Evolutionary conservation across 192 early-diverging fungal genomes (phyloP).

Genomic region (Entomortierella chlamydospora): DNA sequence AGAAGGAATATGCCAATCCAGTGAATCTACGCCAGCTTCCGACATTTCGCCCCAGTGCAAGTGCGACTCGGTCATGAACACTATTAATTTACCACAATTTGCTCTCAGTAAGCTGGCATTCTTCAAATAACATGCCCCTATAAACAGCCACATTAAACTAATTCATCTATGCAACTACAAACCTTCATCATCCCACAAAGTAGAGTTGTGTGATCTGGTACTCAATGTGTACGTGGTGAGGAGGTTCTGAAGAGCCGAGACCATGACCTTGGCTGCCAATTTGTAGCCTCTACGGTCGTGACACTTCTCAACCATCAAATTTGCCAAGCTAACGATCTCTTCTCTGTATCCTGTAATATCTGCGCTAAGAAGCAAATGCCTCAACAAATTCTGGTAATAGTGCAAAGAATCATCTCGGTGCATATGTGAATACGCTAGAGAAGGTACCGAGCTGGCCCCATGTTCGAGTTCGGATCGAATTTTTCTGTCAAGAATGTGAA

Average conservation of each 20-base stretch:
- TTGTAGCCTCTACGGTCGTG: slow-evolving; percentile 73
- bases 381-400: slow-evolving; percentile 81
- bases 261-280: slow-evolving; percentile 74
- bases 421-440: slow-evolving; percentile 56
- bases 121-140: too few species aligned
- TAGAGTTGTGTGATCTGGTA: slow-evolving; percentile 59
- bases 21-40: slow-evolving; percentile 61
- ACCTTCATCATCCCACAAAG: slow-evolving; percentile 69
- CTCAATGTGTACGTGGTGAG: slow-evolving; percentile 71
- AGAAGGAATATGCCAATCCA: slow-evolving; percentile 85
- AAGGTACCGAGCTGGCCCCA: slow-evolving; percentile 68
- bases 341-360: slow-evolving; percentile 64
- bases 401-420: slow-evolving; percentile 75
- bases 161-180: not conserved
- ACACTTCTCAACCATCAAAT: slow-evolving; percentile 66
- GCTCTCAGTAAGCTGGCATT: too few species aligned
- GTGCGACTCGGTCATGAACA: slow-evolving; percentile 75
- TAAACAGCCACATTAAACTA: too few species aligned
- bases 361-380: slow-evolving; percentile 60
- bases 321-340: slow-evolving; percentile 61
- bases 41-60: slow-evolving; percentile 80
- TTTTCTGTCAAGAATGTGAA: slow-evolving; percentile 65
- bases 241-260: slow-evolving; percentile 57
- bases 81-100: slow-evolving; percentile 13
- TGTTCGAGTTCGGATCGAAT: slow-evolving; percentile 75